Evolutionary conservation across 1,284 basidiomycete genomes (phyloP).

Genomic region (Apiotrichum siamense): DNA sequence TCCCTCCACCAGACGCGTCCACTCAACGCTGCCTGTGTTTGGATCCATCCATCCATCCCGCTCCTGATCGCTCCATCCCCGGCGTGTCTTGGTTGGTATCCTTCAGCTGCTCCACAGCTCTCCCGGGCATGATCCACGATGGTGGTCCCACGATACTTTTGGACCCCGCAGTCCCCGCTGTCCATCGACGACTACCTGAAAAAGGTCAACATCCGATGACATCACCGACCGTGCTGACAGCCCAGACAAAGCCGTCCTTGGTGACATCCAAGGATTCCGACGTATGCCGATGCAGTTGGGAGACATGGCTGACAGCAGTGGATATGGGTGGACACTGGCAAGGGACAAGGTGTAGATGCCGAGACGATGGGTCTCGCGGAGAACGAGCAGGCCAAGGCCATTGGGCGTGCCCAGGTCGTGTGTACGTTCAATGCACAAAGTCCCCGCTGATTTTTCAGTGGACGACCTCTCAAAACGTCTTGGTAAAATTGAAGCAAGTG

Average conservation of each 20-base stretch:
- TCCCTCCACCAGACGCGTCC: slow-evolving; percentile 9
- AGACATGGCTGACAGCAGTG: slow-evolving; percentile 14
- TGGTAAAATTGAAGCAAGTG: slow-evolving; percentile 20
- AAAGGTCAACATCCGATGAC: slow-evolving; percentile 16
- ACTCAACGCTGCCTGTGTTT: not conserved
- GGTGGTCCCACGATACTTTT: slow-evolving; percentile 14
- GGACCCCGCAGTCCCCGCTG: slow-evolving; percentile 9
- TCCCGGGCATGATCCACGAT: not conserved
- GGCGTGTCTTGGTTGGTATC: too few species aligned
- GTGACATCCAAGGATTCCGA: slow-evolving; percentile 16
- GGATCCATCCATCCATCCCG: not conserved
- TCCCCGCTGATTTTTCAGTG: too few species aligned
- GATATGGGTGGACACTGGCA: slow-evolving; percentile 26
- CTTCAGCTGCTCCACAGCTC: not conserved
- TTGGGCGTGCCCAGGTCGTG: slow-evolving; percentile 14
- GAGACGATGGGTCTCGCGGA: slow-evolving; percentile 6
- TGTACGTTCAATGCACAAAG: too few species aligned
- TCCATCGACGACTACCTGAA: slow-evolving; percentile 25
- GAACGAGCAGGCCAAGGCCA: slow-evolving; percentile 2
- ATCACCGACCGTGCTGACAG: not conserved
- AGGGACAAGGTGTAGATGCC: slow-evolving; percentile 9
- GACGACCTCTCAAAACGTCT: slow-evolving; percentile 13
- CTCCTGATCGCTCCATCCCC: too few species aligned
- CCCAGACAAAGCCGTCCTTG: slow-evolving; percentile 20
- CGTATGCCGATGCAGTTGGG: slow-evolving; percentile 3